Base-by-base conservation (phyloP, 495 filamentous ascomycete species). In the Hyphodiscus hymeniophilus region DNA sequence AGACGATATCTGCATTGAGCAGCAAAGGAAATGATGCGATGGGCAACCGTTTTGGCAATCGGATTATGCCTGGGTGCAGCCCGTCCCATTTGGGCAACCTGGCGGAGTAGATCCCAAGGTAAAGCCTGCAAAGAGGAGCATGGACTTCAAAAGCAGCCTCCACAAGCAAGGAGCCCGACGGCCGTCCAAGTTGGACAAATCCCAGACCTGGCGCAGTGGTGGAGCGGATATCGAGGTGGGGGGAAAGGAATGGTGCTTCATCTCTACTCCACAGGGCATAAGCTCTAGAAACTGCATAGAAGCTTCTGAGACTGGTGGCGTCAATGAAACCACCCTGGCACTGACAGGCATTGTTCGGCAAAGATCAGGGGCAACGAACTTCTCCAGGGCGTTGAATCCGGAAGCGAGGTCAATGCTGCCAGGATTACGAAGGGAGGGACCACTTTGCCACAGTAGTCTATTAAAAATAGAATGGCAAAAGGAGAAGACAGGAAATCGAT, bases 1-100 rank as follows among this genome's bases (percentile, higher is more conserved):
- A 55, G 52, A 59, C 56, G 41, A 31, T 33, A 52, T 28, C 32
- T 53, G 56, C 55, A 38, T 52, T 52, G 53, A 45, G 48, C 56
- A 46, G 21, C 21, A 30, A 50, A 40, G 43, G 18, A 21, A 32
- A 35, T 36, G 42, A 50, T 47, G 46, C 46, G 31, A 36, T 51
- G 34, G 34, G 28, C 15, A 39, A 45, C 35, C 33, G 28, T 41
- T 51, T 50, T 47, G 11, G 42, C 21, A n/a, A 46, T 50, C 20
- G 33, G 54, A 47, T 52, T 42, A 54, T 51, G 55, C 55, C 47
- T 26, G 47, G 39, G 42, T 35, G n/a, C 12, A 11, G 12, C 28
- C 17, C 42, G 23, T 16, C 56, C 52, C 23, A 38, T 55, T 50
- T 44, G 26, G 52, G 52, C 55, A 40, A 50, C 48, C 47, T 26